Evolutionary conservation across 768 basidiomycete genomes (phyloP).

Genomic region (Phlebiopsis gigantea): DNA sequence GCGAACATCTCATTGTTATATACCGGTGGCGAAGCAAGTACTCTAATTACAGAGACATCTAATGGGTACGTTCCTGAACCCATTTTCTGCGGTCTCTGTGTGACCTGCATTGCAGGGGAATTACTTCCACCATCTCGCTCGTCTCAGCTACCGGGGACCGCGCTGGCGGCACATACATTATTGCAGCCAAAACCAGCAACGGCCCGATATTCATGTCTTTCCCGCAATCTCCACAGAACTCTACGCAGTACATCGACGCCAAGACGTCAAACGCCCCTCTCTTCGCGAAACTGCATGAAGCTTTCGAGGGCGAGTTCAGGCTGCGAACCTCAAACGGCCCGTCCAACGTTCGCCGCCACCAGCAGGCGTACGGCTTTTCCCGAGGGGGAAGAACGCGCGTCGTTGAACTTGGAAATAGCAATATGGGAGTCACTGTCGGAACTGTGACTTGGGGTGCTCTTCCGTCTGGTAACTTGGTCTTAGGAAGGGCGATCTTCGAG

Average conservation of each 20-base stretch:
- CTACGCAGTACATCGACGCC: neutral
- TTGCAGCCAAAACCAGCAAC: slow-evolving; percentile 31
- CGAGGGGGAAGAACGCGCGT: neutral
- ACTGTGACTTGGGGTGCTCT: neutral
- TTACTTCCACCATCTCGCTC: slow-evolving; percentile 19
- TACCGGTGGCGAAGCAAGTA: slow-evolving; percentile 14
- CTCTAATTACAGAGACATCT: slow-evolving; percentile 31
- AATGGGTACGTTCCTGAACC: slow-evolving; percentile 37
- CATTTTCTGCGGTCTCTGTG: neutral
- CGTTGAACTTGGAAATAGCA: neutral
- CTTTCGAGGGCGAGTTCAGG: slow-evolving; percentile 1
- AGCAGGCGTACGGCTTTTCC: neutral
- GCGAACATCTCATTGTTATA: slow-evolving; percentile 34
- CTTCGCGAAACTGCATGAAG: neutral
- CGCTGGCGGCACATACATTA: slow-evolving; percentile 27
- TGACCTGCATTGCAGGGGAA: slow-evolving; percentile 7
- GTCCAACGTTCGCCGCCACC: neutral
- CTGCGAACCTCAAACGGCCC: neutral
- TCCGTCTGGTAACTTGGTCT: neutral
- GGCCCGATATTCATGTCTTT: slow-evolving; percentile 22
- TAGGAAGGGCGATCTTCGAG: neutral
- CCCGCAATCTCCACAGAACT: neutral
- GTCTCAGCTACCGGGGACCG: slow-evolving; percentile 7
- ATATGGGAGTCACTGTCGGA: neutral
- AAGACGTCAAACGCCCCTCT: neutral